Conservation (phyloP, 2,329 filamentous ascomycete species). For the Penicillium sp. region DNA sequence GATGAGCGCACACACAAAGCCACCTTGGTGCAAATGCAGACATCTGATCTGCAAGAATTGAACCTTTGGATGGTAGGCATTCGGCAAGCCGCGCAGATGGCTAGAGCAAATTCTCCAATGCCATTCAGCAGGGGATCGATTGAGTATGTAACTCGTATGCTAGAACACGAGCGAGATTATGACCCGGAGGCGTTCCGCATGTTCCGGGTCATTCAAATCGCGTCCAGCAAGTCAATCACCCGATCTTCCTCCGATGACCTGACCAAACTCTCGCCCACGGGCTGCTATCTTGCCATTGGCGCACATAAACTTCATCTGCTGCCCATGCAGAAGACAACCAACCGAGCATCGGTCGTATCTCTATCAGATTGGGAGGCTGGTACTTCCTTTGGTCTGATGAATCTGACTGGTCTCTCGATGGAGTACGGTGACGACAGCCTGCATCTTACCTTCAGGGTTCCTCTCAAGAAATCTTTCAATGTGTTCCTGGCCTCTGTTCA, state of each 20-base stretch:
- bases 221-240: slow-evolving; percentile 47
- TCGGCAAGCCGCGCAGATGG: slow-evolving; percentile 51
- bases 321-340: slow-evolving; percentile 52
- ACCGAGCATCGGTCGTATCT: slow-evolving; percentile 48
- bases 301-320: slow-evolving; percentile 62
- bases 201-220: slow-evolving; percentile 59
- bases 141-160: slow-evolving; percentile 52
- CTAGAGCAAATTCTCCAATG: slow-evolving; percentile 44
- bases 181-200: slow-evolving; percentile 59
- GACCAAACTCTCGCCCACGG: slow-evolving; percentile 54
- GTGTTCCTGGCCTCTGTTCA: slow-evolving; percentile 57
- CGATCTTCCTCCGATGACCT: slow-evolving; percentile 58
- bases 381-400: slow-evolving; percentile 55
- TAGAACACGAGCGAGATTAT: slow-evolving; percentile 61
- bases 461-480: slow-evolving; percentile 47
- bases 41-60: slow-evolving; percentile 56
- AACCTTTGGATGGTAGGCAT: slow-evolving; percentile 58
- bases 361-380: slow-evolving; percentile 44
- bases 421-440: slow-evolving; percentile 58
- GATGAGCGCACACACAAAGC: slow-evolving; percentile 56
- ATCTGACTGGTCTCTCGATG: slow-evolving; percentile 52
- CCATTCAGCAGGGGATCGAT: slow-evolving; percentile 52
- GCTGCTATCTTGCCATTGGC: slow-evolving; percentile 61
- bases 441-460: slow-evolving; percentile 55
- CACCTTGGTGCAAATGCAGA: slow-evolving; percentile 56